These are phyloP conservation scores for Vigna reflexopilosa DNA, from an alignment of 306 rosid species.

Conservation along the genomic window DNA sequence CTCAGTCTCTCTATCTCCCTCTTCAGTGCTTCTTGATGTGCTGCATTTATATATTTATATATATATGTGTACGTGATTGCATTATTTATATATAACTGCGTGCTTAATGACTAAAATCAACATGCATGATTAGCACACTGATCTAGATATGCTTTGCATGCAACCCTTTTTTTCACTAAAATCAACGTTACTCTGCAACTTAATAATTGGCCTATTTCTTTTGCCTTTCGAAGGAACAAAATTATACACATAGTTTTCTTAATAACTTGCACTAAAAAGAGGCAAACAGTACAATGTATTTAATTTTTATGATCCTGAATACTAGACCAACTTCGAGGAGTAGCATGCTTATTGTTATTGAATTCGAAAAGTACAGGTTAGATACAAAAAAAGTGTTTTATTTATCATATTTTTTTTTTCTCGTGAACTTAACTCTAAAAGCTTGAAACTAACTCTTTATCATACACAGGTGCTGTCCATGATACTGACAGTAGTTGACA, in stretches of 20 bases:
- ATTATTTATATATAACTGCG: neutral
- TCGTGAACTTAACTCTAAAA: neutral
- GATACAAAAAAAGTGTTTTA: neutral
- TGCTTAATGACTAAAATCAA: constrained; percentile 42
- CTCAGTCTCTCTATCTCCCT: constrained; percentile 93
- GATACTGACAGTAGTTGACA: neutral
- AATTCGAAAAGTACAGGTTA: constrained; percentile 23
- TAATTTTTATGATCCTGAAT: constrained; percentile 1
- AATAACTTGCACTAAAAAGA: constrained; percentile 29
- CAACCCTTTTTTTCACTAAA: constrained; percentile 43
- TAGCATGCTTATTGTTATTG: constrained; percentile 20
- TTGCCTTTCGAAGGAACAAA: constrained; percentile 18
- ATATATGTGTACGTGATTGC: constrained; percentile 8
- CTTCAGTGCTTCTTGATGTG: constrained; percentile 90
- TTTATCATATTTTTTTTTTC: neutral
- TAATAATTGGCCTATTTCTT: constrained; percentile 43
- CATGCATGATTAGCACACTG: constrained; percentile 47
- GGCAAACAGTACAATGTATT: constrained; percentile 26
- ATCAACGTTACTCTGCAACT: constrained; percentile 9
- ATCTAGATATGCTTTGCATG: constrained; percentile 40
- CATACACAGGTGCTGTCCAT: neutral
- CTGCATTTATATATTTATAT: constrained; percentile 37
- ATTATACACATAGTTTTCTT: constrained; percentile 11
- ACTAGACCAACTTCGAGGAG: constrained; percentile 13
- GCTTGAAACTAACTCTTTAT: neutral